Base-by-base conservation (phyloP, 768 basidiomycete genomes). In the Chalciporus chontae region DNA sequence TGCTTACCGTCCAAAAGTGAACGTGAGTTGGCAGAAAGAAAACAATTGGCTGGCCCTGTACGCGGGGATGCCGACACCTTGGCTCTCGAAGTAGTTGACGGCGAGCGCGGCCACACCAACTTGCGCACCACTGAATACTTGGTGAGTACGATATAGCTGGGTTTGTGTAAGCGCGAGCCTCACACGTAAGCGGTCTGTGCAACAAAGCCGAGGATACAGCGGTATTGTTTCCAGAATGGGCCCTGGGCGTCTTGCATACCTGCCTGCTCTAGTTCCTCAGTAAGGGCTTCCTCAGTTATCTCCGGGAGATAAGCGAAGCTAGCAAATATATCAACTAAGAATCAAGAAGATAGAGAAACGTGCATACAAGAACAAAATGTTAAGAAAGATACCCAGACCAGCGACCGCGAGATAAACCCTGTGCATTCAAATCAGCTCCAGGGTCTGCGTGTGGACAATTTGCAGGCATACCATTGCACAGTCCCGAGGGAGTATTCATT, bases 21-120 rank as follows among this genome's bases (percentile, higher is more conserved):
- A 84, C 14, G 82, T 83, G 63, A 87, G 74, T 58, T 87, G 81
- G 57, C 82, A 86, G 62, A 83, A 83, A 8, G 85, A 88, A 57
- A 86, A 84, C 47, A 87, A 65, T 45, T 81, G 68, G 48, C 84
- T 83, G 37, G 83, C 85, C 51, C 69, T 66, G 4, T 82, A 66
- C 31, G 75, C 68, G 45, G 58, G 59, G 54, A 82, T 75, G 34
- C 79, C 78, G 46, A 85, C 65, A 13, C 76, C 76, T 55, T 84
- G 83, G 37, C 84, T 84, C n/a, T 71, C 63, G 47, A 87, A 74
- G 65, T 77, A 87, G 70, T 87, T 87, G 54, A 88, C 79, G 21
- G 83, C 81, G 55, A 87, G 75, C 8, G 80, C 71, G 3, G 84
- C 85, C 24, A 87, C 81, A 4, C 70, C 81, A 8, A 85, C 81